Percentiles rank a stretch among this genome's conserved stretches.
Evolutionary conservation across 108 stramenopile genomes (phyloP).

Genomic region (Pelagomonas calceolata): DNA sequence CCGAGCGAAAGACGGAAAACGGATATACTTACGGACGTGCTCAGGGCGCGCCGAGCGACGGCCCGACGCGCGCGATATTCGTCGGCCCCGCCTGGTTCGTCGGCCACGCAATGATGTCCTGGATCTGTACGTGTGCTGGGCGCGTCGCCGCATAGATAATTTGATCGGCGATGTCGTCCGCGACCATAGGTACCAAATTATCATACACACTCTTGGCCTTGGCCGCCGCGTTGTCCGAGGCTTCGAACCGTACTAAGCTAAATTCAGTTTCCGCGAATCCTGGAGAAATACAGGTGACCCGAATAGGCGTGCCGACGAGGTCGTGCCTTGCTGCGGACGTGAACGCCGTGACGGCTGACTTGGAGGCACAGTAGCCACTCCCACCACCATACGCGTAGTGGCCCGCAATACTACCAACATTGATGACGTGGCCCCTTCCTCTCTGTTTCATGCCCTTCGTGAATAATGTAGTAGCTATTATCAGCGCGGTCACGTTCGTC

Average conservation of each 20-base stretch:
- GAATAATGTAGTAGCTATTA: background rate
- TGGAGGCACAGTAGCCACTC: slow-evolving; percentile 7
- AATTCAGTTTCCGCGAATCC: slow-evolving; percentile 13
- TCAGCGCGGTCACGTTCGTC: slow-evolving; percentile 5
- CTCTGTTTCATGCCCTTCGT: slow-evolving; percentile 7
- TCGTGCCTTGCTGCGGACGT: slow-evolving; percentile 12
- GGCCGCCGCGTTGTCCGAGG: background rate
- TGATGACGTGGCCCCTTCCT: slow-evolving; percentile 11
- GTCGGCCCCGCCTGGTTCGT: slow-evolving; percentile 13
- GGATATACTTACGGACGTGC: too few relatives aligned
- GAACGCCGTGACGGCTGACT: slow-evolving; percentile 7
- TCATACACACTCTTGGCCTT: slow-evolving; percentile 5
- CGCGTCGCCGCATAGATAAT: slow-evolving; percentile 9
- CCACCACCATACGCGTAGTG: slow-evolving; percentile 10
- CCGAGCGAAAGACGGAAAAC: too few relatives aligned
- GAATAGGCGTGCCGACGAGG: background rate
- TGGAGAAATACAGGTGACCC: slow-evolving; percentile 12
- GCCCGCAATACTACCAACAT: slow-evolving; percentile 6
- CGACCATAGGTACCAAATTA: background rate
- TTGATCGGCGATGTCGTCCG: slow-evolving; percentile 11
- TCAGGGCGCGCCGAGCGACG: slow-evolving; percentile 10
- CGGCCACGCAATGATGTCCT: slow-evolving; percentile 5
- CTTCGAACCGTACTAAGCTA: background rate
- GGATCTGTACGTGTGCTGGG: slow-evolving; percentile 14
- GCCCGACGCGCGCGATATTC: slow-evolving; percentile 8